These are phyloP conservation scores for Cyclocybe cylindracea DNA, from an alignment of 768 basidiomycete species.

Conservation along the genomic window DNA sequence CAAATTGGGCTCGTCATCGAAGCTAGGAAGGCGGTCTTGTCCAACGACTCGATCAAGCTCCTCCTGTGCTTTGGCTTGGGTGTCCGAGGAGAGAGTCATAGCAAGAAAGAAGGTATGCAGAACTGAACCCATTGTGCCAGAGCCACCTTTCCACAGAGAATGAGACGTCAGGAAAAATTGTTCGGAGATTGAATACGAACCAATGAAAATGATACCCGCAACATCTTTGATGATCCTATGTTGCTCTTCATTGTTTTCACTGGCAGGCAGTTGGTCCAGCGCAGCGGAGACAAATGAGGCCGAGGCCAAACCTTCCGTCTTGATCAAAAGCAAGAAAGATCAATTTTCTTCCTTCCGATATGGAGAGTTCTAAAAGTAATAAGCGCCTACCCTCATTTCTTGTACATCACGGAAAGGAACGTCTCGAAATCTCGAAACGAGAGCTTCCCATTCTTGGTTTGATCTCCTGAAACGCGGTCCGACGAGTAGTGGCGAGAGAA, in stretches of 20 bases:
- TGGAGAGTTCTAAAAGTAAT: not conserved
- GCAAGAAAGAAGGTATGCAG: slow-evolving; percentile 39
- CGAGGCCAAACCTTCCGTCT: slow-evolving; percentile 12
- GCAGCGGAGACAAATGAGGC: slow-evolving; percentile 17
- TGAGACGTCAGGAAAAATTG: slow-evolving; percentile 6
- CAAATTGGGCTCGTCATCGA: slow-evolving; percentile 33
- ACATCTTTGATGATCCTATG: slow-evolving; percentile 29
- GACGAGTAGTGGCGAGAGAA: slow-evolving; percentile 48
- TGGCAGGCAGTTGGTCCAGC: slow-evolving; percentile 7
- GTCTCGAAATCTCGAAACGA: slow-evolving; percentile 32
- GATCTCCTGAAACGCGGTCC: slow-evolving; percentile 51
- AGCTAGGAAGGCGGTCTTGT: slow-evolving; percentile 36
- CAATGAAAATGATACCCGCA: slow-evolving; percentile 33
- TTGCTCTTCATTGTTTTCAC: slow-evolving; percentile 4
- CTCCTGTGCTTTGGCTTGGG: slow-evolving; percentile 36
- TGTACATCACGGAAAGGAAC: slow-evolving; percentile 28
- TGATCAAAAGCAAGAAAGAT: not conserved
- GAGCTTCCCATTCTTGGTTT: slow-evolving; percentile 39
- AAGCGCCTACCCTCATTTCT: slow-evolving; percentile 13
- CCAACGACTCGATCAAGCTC: slow-evolving; percentile 42
- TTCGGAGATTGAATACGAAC: slow-evolving; percentile 6
- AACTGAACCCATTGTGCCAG: slow-evolving; percentile 21
- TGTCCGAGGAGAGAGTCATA: slow-evolving; percentile 39
- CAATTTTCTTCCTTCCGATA: not conserved
- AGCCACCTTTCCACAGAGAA: slow-evolving; percentile 16